Base-by-base conservation (phyloP, 306 rosid genomes). In the Cucumis cinereus region DNA sequence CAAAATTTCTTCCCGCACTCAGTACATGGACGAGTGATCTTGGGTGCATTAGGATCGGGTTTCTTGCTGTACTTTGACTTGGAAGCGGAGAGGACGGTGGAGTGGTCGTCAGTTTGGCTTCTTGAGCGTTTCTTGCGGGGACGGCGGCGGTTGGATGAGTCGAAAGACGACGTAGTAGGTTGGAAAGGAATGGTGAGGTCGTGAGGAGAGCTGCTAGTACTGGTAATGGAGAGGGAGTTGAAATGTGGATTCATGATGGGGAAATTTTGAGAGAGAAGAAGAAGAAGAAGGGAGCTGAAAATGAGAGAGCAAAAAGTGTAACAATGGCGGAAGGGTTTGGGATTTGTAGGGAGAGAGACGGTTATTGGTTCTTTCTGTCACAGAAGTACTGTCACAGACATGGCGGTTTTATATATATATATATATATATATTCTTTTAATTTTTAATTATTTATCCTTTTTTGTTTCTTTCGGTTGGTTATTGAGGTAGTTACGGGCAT, bases 1-100 rank as follows among this genome's bases (percentile, higher is more conserved):
- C 90, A 90, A 83, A 94, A 94, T 59, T 64, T 83, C 85, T 82
- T 88, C 0, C 93, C 95, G 15, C 98, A 94, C 72, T 91, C 97
- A 11, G 77, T 85, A 74, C 98, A 94, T 0, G 89, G 88, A 14
- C 67, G 72, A 0, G 89, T 83, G 28, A 82, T 84, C 81, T 79
- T 81, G 4, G 88, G 88, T 5, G 85, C 83, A 0, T 24, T 19
- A 0, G 85, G 80, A 77, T 83, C 89, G 0, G 87, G 82, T 9
- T 79, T 87, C 76, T 74, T 83, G 17, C 15, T 70, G 5, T 28
- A 70, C 57, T 82, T 87, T 20, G 82, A 74, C 80, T 83, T 76
- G 26, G 71, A 58, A 52, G 45, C 8, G 59, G 55, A 15, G 16
- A 9, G 4, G 15, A 22, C 6, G 52, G 13, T 10, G 13, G 23